phyloP scores from a whole-genome alignment of 345 rosid genomes.

The Aquilaria malaccensis region DNA sequence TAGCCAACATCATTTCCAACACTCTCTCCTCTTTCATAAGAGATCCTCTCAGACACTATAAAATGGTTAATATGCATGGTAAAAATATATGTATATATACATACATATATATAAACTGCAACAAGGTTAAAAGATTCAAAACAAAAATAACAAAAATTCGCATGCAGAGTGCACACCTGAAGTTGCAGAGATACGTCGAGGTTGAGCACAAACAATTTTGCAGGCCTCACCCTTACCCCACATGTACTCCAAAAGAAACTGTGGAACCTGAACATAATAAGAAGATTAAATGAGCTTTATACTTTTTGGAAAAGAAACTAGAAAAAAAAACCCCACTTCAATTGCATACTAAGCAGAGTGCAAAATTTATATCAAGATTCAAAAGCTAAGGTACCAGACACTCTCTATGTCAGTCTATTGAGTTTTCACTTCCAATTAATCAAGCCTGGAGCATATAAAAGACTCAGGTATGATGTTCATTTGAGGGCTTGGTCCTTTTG shows the following conservation, averaged over 20 bases:
- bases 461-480: too few relatives aligned
- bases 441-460: too few relatives aligned
- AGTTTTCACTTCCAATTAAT: too few relatives aligned
- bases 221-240: conserved; percentile 75
- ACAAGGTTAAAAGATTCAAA: conserved; percentile 3
- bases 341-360: too few relatives aligned
- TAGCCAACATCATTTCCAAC: conserved; percentile 80
- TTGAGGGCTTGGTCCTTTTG: too few relatives aligned
- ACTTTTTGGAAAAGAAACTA: too few relatives aligned
- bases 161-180: conserved; percentile 47
- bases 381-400: too few relatives aligned
- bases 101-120: conserved; percentile 4
- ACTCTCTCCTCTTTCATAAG: conserved; percentile 77
- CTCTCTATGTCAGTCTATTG: too few relatives aligned
- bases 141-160: conserved; percentile 5
- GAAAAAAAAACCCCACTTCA: too few relatives aligned
- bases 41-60: conserved; percentile 89
- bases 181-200: conserved; percentile 93
- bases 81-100: neutral
- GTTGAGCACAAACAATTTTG: conserved; percentile 94
- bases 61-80: neutral
- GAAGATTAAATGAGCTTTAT: conserved; percentile 1
- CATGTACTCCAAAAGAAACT: conserved; percentile 72
- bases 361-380: too few relatives aligned
- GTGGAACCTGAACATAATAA: conserved; percentile 63